Conservation (phyloP, 148 eudicot species). For the Camellia granthamiana region DNA sequence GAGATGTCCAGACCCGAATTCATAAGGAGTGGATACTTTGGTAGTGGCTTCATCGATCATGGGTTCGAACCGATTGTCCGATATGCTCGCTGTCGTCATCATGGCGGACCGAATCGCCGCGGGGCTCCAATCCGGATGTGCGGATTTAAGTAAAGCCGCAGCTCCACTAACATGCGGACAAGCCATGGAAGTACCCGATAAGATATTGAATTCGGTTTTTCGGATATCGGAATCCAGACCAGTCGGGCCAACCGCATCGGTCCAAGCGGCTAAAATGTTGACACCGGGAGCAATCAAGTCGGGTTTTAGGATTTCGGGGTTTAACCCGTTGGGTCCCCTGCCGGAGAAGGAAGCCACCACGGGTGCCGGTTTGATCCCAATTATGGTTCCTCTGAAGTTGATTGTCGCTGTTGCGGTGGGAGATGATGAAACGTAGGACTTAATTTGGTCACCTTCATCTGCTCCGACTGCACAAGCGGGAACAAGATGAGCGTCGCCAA, state of each 20-base stretch:
- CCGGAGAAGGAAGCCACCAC: conserved; percentile 87
- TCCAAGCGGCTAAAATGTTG: conserved; percentile 88
- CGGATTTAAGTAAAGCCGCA: conserved; percentile 84
- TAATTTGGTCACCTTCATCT: conserved; percentile 56
- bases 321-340: conserved; percentile 82
- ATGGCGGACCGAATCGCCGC: conserved; percentile 48
- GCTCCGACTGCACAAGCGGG: conserved; percentile 83
- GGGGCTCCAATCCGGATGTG: conserved; percentile 72
- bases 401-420: conserved; percentile 49
- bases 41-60: conserved; percentile 73
- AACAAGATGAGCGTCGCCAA: conserved; percentile 83
- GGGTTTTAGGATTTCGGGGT: conserved; percentile 91
- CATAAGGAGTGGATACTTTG: conserved; percentile 64
- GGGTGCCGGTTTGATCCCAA: conserved; percentile 87
- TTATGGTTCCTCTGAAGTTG: conserved; percentile 58
- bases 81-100: conserved; percentile 82
- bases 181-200: conserved; percentile 95
- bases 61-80: conserved; percentile 42
- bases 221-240: conserved; percentile 68
- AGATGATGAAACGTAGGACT: conserved; percentile 43
- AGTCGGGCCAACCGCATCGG: conserved; percentile 79
- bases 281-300: conserved; percentile 96
- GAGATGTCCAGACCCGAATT: conserved; percentile 78
- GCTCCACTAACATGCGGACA: conserved; percentile 94
- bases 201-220: conserved; percentile 72